These are phyloP conservation scores for Lasiosphaeriaceae sp. DNA, from an alignment of 495 filamentous ascomycete species.

Conservation along the genomic window DNA sequence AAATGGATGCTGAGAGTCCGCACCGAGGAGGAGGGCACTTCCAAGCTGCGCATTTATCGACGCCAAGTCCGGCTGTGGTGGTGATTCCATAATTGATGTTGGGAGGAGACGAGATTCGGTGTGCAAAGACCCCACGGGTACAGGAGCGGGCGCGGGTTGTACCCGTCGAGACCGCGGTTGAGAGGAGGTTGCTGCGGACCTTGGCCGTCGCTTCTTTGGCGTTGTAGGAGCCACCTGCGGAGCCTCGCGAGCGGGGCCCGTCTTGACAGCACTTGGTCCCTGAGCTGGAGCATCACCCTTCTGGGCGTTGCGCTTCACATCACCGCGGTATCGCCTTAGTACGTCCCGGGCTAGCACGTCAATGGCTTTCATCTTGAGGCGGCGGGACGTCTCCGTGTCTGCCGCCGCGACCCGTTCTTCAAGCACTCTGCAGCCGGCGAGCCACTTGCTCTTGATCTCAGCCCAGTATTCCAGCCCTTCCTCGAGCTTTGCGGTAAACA, in stretches of 20 bases:
- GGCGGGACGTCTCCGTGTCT: constrained; percentile 50
- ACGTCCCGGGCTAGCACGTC: constrained; percentile 70
- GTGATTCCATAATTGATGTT: not conserved
- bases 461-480: constrained; percentile 69
- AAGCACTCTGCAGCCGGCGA: constrained; percentile 53
- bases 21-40: not conserved
- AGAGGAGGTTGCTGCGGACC: not conserved
- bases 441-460: constrained; percentile 66
- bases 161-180: constrained; percentile 1
- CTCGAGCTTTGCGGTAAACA: constrained; percentile 71
- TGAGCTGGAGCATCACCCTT: constrained; percentile 12
- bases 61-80: constrained; percentile 7
- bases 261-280: not conserved
- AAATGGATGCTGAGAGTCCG: constrained; percentile 2
- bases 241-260: not conserved
- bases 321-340: constrained; percentile 68
- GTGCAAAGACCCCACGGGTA: constrained; percentile 2
- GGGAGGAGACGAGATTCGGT: constrained; percentile 15
- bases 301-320: constrained; percentile 49
- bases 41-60: constrained; percentile 13
- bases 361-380: constrained; percentile 60
- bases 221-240: not conserved
- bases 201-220: not conserved
- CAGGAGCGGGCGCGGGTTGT: not conserved
- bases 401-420: constrained; percentile 50